A percentile compares a stretch with the other conserved stretches of the same genome.
phyloP scores from a whole-genome alignment of 129 eudicot species.

The Lactuca saligna region DNA sequence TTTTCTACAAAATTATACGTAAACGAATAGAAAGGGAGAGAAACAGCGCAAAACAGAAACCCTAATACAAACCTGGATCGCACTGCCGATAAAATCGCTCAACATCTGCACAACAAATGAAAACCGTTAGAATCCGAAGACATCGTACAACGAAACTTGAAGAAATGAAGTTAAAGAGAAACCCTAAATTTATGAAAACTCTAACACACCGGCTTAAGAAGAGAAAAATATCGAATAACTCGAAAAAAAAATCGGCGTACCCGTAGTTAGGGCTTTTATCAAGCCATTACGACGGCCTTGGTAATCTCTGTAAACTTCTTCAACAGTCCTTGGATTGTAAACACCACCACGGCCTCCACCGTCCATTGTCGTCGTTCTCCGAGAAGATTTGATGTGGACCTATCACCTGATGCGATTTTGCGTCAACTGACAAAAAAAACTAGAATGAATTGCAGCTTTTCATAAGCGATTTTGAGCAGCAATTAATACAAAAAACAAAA shows the following conservation, averaged over 20 bases:
- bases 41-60: slow-evolving; percentile 13
- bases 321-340: slow-evolving; percentile 70
- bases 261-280: slow-evolving; percentile 78
- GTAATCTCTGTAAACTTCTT: slow-evolving; percentile 70
- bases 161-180: slow-evolving; percentile 10
- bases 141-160: not conserved
- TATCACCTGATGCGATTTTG: slow-evolving; percentile 1
- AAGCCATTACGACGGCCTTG: slow-evolving; percentile 77
- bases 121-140: not conserved
- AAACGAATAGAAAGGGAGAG: not conserved
- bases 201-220: not conserved
- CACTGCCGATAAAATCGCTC: slow-evolving; percentile 76
- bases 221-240: not conserved
- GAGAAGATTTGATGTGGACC: not conserved
- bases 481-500: not conserved
- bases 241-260: slow-evolving; percentile 12
- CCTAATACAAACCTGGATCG: slow-evolving; percentile 69
- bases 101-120: slow-evolving; percentile 53
- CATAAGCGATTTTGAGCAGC: slow-evolving; percentile 2
- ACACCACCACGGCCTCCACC: slow-evolving; percentile 43
- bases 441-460: slow-evolving; percentile 3
- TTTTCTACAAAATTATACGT: not conserved
- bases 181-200: slow-evolving; percentile 25
- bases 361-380: slow-evolving; percentile 41
- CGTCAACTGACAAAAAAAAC: not conserved